Evolutionary conservation across 176 grass and related monocot species (phyloP).

Genomic region (Oryza longistaminata): DNA sequence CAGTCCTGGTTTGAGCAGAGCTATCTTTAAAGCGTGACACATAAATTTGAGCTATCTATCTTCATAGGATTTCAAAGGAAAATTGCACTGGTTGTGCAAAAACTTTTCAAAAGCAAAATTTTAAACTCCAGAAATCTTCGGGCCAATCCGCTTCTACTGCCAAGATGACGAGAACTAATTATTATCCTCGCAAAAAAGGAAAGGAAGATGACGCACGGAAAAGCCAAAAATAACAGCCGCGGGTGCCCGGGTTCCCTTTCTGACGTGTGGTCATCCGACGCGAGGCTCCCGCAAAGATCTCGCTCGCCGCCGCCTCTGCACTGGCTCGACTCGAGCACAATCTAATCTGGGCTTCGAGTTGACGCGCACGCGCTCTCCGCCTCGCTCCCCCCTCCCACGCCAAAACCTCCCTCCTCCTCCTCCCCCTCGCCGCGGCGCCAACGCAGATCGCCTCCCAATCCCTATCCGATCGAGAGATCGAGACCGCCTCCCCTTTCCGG

Average conservation of each 20-base stretch:
- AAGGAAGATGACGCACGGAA: background rate
- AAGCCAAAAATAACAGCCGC: background rate
- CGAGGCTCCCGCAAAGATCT: background rate
- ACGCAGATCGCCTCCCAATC: constrained; percentile 12
- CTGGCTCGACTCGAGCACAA: background rate
- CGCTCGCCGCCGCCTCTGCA: background rate
- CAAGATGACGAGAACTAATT: too few relatives aligned
- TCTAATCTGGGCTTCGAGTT: constrained; percentile 11
- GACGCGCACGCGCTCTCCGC: constrained; percentile 12
- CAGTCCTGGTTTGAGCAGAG: too few relatives aligned
- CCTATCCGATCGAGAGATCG: background rate
- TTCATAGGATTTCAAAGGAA: background rate
- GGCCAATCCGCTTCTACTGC: too few relatives aligned
- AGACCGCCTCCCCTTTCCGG: background rate
- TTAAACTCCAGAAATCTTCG: too few relatives aligned
- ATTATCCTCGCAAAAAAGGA: background rate
- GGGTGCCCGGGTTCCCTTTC: background rate
- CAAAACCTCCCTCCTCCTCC: background rate
- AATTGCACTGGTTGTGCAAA: background rate
- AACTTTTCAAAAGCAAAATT: background rate
- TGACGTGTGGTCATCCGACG: background rate
- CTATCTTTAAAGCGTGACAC: too few relatives aligned
- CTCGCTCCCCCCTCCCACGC: constrained; percentile 1
- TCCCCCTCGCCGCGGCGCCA: background rate
- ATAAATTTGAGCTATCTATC: too few relatives aligned